phyloP scores from a whole-genome alignment of 139 green algal species.

The Coelastrella sp. region DNA sequence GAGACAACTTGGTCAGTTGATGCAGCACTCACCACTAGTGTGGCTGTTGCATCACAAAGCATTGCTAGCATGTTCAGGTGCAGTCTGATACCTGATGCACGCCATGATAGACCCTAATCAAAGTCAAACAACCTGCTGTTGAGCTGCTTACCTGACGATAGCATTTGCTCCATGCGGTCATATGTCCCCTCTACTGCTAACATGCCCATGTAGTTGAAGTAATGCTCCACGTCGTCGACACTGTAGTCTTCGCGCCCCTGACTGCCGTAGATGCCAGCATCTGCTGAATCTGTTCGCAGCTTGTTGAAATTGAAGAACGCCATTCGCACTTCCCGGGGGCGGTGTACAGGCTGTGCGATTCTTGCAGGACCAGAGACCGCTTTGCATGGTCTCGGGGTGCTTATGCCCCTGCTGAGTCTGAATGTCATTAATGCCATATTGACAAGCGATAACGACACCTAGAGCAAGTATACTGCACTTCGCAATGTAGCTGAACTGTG shows the following conservation, averaged over 20 bases:
- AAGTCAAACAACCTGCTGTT: too few species aligned
- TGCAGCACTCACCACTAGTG: too few species aligned
- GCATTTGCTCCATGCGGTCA: conserved; percentile 85
- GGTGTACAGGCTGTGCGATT: conserved; percentile 6
- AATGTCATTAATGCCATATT: conserved; percentile 7
- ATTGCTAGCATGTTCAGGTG: too few species aligned
- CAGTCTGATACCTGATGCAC: too few species aligned
- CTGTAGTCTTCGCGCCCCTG: conserved; percentile 78
- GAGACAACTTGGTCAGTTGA: too few species aligned
- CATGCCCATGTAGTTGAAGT: conserved; percentile 99
- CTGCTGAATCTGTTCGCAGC: conserved; percentile 55
- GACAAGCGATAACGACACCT: neutral
- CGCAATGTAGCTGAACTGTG: too few species aligned
- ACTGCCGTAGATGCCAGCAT: conserved; percentile 68
- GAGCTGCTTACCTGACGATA: conserved; percentile 51
- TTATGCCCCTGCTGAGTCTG: neutral
- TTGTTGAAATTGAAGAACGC: conserved; percentile 85
- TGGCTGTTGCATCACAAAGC: too few species aligned
- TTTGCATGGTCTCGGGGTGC: neutral
- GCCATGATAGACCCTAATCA: too few species aligned
- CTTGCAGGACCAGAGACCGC: neutral
- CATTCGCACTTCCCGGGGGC: conserved; percentile 24
- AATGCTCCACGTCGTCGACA: conserved; percentile 89
- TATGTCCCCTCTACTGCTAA: conserved; percentile 92
- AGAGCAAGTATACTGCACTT: too few species aligned